Evolutionary conservation across 208 protist species (phyloP).

Genomic region (Trypanosoma caninum): DNA sequence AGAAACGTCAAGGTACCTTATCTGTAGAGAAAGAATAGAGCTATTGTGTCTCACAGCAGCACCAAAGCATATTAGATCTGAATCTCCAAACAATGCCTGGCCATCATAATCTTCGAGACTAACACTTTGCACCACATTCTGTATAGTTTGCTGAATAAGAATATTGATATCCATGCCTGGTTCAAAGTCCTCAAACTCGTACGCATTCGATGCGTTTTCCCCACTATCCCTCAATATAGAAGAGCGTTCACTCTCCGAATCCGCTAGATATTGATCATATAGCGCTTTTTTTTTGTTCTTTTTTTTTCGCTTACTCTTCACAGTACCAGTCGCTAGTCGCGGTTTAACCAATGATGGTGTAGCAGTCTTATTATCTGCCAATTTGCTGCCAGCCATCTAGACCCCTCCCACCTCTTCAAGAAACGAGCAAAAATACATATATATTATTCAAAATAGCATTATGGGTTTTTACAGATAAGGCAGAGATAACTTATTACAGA

Average conservation of each 20-base stretch:
- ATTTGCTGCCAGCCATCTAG: too few relatives aligned
- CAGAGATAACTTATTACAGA: too few relatives aligned
- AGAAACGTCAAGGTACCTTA: conserved; percentile 72
- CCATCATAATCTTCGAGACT: conserved; percentile 66
- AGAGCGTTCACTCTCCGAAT: conserved; percentile 60
- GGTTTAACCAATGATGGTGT: too few relatives aligned
- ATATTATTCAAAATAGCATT: too few relatives aligned
- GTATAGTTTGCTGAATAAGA: conserved; percentile 72
- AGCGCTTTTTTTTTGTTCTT: conserved; percentile 36
- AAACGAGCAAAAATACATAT: too few relatives aligned
- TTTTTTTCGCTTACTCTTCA: conserved; percentile 13
- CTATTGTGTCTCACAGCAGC: conserved; percentile 76
- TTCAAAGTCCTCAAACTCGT: conserved; percentile 50
- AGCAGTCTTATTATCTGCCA: too few relatives aligned
- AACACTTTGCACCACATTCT: conserved; percentile 74
- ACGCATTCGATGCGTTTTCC: conserved; percentile 23
- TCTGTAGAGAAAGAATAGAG: conserved; percentile 78
- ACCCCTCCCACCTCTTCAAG: too few relatives aligned
- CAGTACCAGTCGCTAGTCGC: too few relatives aligned
- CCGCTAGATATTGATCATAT: conserved; percentile 72
- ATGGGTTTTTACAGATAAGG: too few relatives aligned
- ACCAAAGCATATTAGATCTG: conserved; percentile 72
- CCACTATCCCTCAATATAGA: conserved; percentile 20
- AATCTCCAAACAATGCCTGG: conserved; percentile 53
- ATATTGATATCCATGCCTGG: conserved; percentile 79